Percentiles rank a stretch among this genome's conserved stretches.
These are phyloP conservation scores for Candida patagonica DNA, from an alignment of 805 yeast genomes.

Conservation along the genomic window DNA sequence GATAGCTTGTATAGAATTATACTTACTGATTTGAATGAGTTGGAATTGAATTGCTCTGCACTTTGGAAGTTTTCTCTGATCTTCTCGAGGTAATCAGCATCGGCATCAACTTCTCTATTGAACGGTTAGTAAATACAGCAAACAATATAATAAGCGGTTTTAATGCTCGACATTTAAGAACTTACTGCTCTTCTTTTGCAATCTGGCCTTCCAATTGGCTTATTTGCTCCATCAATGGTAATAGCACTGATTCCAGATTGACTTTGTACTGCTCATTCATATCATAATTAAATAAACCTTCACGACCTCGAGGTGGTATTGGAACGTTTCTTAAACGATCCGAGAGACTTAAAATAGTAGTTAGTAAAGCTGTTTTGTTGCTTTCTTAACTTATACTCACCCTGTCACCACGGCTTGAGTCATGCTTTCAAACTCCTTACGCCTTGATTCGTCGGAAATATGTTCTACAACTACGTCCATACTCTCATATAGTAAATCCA, in stretches of 20 bases:
- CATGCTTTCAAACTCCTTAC: conserved; percentile 6
- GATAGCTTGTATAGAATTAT: background rate
- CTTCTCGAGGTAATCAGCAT: background rate
- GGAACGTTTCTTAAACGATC: conserved; percentile 4
- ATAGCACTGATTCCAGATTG: conserved; percentile 10
- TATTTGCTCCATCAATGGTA: conserved; percentile 14
- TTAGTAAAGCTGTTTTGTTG: background rate
- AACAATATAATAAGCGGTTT: too few relatives aligned
- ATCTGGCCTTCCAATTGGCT: conserved; percentile 8
- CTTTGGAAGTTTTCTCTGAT: background rate
- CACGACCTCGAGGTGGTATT: conserved; percentile 13
- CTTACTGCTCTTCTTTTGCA: background rate
- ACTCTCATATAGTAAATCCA: background rate
- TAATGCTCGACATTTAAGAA: background rate
- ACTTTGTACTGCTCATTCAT: conserved; percentile 8
- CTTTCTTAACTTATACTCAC: background rate
- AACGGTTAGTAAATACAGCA: background rate
- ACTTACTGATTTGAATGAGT: background rate
- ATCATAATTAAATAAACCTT: conserved; percentile 12
- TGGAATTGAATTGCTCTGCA: background rate
- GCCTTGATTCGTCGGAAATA: conserved; percentile 4
- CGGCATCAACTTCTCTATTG: background rate
- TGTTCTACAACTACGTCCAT: background rate
- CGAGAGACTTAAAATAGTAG: conserved; percentile 1
- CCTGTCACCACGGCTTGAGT: conserved; percentile 2